Evolutionary conservation across 2,329 filamentous ascomycete species (phyloP), one percentile per base, ranked within the genome.

Genomic region (Penicillium occitanis): DNA sequence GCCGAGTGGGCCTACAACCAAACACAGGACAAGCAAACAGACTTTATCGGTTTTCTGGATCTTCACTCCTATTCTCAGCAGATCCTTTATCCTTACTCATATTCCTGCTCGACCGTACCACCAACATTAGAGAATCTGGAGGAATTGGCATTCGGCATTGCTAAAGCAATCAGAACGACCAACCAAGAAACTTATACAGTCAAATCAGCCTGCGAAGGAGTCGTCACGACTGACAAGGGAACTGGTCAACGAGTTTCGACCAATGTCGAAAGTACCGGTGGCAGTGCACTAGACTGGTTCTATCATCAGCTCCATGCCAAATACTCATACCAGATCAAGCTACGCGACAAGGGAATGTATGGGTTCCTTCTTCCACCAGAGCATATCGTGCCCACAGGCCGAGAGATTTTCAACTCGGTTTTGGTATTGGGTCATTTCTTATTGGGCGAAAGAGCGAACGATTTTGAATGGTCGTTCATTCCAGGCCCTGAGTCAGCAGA

Each of bases 61-160:
- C 84, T 98, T 30, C 95, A 99, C 78, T 94, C 92, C 1, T 99
- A 98, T 77, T 96, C 92, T 0, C 93, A 99, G 79, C 91, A 97
- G 78, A 90, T 99, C 25, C 84, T 98, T 8, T 97, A 95, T 75
- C 95, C 95, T 0, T 98, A 93, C 76, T 89, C 91, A 5, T 97
- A 92, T 79, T 91, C 91, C 13, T 99, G 95, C 82, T 81, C 83
- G 5, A 84, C 86, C 5, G 83, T 88, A 33, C 94, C 95, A 13
- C 93, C 94, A 0, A 93, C 93, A 44, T 82, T 95, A 17, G 95
- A 99, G 79, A 96, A 96, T 72, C 85, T 99, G 1, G 88, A 97
- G 77, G 95, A 99, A 77, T 85, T 98, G 19, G 95, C 90, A 1
- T 85, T 93, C 65, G 94, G 93, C 30, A 85, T 99, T 33, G 90